Evolutionary conservation across 306 rosid genomes (phyloP).

Genomic region (Cicer cuneatum): DNA sequence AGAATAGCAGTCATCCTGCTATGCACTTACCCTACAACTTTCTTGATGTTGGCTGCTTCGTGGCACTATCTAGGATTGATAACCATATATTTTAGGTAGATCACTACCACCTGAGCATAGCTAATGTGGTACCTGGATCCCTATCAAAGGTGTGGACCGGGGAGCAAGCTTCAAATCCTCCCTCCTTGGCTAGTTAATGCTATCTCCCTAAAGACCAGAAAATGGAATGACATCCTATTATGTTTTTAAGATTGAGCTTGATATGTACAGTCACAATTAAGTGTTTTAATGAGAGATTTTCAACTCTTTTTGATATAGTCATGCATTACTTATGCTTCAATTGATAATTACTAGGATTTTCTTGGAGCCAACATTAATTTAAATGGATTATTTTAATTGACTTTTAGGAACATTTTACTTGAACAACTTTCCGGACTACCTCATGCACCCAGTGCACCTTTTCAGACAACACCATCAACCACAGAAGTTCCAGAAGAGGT

Average conservation of each 20-base stretch:
- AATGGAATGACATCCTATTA: not conserved
- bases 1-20: no score
- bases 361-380: conserved; percentile 16
- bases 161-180: not conserved
- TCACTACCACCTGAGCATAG: not conserved
- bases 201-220: conserved; percentile 7
- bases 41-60: no score
- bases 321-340: conserved; percentile 8
- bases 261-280: not conserved
- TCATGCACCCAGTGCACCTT: conserved; percentile 84
- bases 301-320: conserved; percentile 8
- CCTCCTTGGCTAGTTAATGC: conserved; percentile 1
- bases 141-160: not conserved
- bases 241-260: conserved; percentile 26
- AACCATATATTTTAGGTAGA: no score
- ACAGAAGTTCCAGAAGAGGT: conserved; percentile 81
- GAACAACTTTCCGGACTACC: conserved; percentile 80
- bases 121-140: not conserved
- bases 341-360: conserved; percentile 26
- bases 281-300: conserved; percentile 13
- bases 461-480: conserved; percentile 68
- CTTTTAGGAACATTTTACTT: conserved; percentile 60
- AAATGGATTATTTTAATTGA: conserved; percentile 24
- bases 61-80: no score
- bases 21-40: no score